Base-by-base conservation (phyloP, 805 yeast species). In the Isabelozyma heimii region DNA sequence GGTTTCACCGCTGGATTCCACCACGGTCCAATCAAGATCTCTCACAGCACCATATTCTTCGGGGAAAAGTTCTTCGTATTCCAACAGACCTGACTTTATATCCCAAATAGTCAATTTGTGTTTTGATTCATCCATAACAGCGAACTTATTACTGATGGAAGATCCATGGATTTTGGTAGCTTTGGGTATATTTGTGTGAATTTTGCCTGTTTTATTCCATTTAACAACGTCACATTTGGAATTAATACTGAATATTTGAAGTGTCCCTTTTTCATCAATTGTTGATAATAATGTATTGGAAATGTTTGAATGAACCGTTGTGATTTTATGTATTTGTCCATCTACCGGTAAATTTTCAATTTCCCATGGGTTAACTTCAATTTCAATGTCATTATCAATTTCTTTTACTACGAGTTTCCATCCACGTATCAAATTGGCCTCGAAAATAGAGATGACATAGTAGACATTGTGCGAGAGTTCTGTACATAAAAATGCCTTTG, bases 21-120 rank as follows among this genome's bases (percentile, higher is more conserved):
- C 83, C 46, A 85, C 79, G 0, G 96, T 87, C 97, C 97, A 91
- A 66, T 91, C 97, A 26, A 91, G 72, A 62, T 91, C 97, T 20
- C 75, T 65, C 7, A 91, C 82, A 13, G 50, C 41, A 1, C 77
- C 73, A 42, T 56, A 45, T 3, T 55, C 60, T 4, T 52, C 54
- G 1, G 65, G 61, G 51, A 73, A 79, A 2, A 52, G 48, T 54
- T 81, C 83, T 41, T 72, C 73, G 56, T 80, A 87, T 60, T 88
- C 96, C 46, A 89, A 66, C 1, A 87, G 82, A 4, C 84, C 81
- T 28, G 84, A 73, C 42, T 76, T 76, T 37, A 85, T 71, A 63
- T 91, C 96, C 96, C 97, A 92, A n/a, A 91, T 81, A 0, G 85
- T 72, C 40, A 92, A 64, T 38, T 70, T 68, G 39, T 67, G 67